Base-by-base conservation (phyloP, 768 basidiomycete species). In the Crucibulum laeve region DNA sequence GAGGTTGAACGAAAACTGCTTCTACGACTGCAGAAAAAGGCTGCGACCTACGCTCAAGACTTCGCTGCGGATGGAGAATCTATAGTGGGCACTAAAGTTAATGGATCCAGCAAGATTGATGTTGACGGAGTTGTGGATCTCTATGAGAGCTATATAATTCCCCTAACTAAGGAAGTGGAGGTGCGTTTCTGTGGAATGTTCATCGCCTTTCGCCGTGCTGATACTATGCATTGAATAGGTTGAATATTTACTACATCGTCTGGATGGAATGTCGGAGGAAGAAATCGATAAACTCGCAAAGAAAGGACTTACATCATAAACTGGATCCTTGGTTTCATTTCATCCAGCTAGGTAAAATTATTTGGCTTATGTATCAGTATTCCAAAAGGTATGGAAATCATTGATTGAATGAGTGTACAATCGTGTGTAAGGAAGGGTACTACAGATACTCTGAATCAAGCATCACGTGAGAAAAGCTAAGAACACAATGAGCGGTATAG, bases 151-250 rank as follows among this genome's bases (percentile, higher is more conserved):
- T 92, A 86, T 56, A 93, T 99, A 51, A 99, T 99, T 46, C 96
- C 96, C 6, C 62, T 99, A 51, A 99, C 96, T 1, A 97, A 95
- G 63, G 92, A 96, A 58, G 91, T 99, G 45, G 96, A 99, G 90
- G 95, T 95, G 3, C 17, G n/a, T n/a, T n/a, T n/a, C n/a, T n/a
- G 40, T 24, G 4, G 36, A 3, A 17, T 2, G 15, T 24, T 10
- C 11, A 28, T 22, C 13, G 15, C 4, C 18, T 18, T 23, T 10
- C 10, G n/a, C 30, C 19, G 24, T 32, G 23, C 25, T 37, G 15
- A 18, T 40, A 34, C 8, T 28, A 10, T n/a, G n/a, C n/a, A n/a
- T 18, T 25, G 21, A 37, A 3, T 54, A 97, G 94, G 90, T 98
- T 28, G 92, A 97, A 40, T 99, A 99, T 64, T 77, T 99, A n/a